These are phyloP conservation scores for Chaetoscypha palmicola DNA, from an alignment of 2,329 filamentous ascomycete genomes.

Conservation along the genomic window DNA sequence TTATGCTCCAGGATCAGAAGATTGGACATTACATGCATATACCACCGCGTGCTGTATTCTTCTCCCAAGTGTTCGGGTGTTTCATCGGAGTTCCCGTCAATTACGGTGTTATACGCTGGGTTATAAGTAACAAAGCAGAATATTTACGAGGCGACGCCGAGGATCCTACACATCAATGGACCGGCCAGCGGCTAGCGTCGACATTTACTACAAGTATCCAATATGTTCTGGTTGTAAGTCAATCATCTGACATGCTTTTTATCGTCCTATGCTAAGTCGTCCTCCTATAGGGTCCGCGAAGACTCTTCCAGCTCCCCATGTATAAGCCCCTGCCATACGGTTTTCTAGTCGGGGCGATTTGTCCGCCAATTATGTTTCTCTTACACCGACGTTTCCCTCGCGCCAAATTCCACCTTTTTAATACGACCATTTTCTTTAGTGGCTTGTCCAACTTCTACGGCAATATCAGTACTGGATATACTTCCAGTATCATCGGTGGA, in stretches of 20 bases:
- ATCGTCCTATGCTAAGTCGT: too few species aligned
- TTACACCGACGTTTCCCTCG: conserved; percentile 47
- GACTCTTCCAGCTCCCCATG: conserved; percentile 41
- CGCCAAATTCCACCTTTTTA: conserved; percentile 47
- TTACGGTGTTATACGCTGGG: conserved; percentile 54
- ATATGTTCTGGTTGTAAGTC: conserved; percentile 48
- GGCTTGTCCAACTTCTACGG: conserved; percentile 50
- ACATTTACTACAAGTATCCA: conserved; percentile 51
- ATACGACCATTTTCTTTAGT: conserved; percentile 56
- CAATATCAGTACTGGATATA: conserved; percentile 53
- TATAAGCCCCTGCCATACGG: conserved; percentile 45
- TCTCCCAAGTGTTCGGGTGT: conserved; percentile 53
- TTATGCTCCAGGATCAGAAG: conserved; percentile 55
- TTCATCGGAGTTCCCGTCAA: conserved; percentile 54
- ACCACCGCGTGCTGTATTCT: conserved; percentile 51
- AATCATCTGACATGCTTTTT: not conserved
- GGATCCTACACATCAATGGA: conserved; percentile 56
- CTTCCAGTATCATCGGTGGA: conserved; percentile 50
- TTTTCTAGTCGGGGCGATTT: conserved; percentile 43
- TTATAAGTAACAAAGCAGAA: conserved; percentile 48
- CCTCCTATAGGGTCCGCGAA: conserved; percentile 41
- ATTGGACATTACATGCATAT: conserved; percentile 59
- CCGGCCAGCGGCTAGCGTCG: conserved; percentile 44
- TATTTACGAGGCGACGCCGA: conserved; percentile 42
- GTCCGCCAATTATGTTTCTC: conserved; percentile 41